Evolutionary conservation across 2,329 filamentous ascomycete genomes (phyloP), one percentile per base, ranked within the genome.

Genomic region (Erysiphe neolycopersici): DNA sequence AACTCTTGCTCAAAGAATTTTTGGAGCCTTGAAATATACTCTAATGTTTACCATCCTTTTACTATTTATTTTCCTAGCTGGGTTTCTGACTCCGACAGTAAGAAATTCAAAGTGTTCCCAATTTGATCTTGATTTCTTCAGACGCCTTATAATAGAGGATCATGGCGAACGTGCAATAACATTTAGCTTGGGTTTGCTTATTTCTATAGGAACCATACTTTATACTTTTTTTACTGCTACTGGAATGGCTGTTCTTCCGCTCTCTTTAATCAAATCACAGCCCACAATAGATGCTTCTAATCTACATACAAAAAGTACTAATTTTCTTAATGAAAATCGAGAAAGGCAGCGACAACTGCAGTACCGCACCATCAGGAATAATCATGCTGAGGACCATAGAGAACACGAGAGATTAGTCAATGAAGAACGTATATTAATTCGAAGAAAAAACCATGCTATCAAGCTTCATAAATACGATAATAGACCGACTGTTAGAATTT

Each of bases 311-410:
- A 80, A 69, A 14, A 91, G 83, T 0, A 71, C 79, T 3, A 73
- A 80, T 3, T 80, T 85, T 48, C 69, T 98, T 1, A 80, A 87
- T 52, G 71, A 74, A 53, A 98, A 95, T 58, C 75, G 81, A 44
- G 87, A 95, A 61, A 77, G 85, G 38, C 89, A 95, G 60, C 73
- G 83, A 43, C 85, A 94, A 60, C 69, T 98, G 12, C 83, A 94
- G 58, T 72, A 82, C 53, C 82, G 85, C 51, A 85, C 80, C 53
- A 68, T 75, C 33, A 79, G 73, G 26, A 77, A 75, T 16, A 69
- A 95, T 52, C 73, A 85, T 6, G 66, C 79, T 36, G 89, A 93
- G 53, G 87, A 95, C 52, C 73, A 81, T 47, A 74, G 87, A 32
- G 87, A 95, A 58, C 66, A 95, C 2, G 87, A 95, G 55, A 71